Percentiles rank a stretch among this genome's conserved stretches.
Evolutionary conservation across 2,329 filamentous ascomycete genomes (phyloP).

Genomic region (Pyricularia pennisetigena): DNA sequence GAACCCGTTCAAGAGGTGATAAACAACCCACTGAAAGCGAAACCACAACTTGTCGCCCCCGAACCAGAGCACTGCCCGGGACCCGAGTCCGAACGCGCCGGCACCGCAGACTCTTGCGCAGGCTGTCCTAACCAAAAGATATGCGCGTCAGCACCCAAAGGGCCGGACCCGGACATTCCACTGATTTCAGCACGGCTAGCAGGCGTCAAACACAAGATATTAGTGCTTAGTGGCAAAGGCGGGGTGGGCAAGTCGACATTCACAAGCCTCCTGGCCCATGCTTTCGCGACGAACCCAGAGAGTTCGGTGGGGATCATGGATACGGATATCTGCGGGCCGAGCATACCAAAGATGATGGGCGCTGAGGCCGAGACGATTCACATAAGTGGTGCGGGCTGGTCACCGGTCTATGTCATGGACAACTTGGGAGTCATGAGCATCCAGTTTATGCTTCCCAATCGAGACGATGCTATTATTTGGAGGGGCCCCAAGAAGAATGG

Average conservation of each 20-base stretch:
- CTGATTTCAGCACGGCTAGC: constrained; percentile 76
- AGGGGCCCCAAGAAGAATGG: constrained; percentile 97
- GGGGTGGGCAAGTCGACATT: constrained; percentile 97
- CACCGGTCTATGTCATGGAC: constrained; percentile 89
- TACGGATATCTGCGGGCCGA: constrained; percentile 93
- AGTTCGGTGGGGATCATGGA: constrained; percentile 91
- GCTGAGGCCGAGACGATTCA: constrained; percentile 92
- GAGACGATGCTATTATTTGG: constrained; percentile 96
- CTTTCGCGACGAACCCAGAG: constrained; percentile 72
- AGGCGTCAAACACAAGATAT: constrained; percentile 80
- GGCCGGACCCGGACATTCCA: constrained; percentile 88
- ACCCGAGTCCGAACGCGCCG: constrained; percentile 65
- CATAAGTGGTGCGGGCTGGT: constrained; percentile 80
- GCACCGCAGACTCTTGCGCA: constrained; percentile 72
- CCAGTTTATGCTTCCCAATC: constrained; percentile 92
- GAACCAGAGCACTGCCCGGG: constrained; percentile 97
- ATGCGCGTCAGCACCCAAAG: constrained; percentile 88
- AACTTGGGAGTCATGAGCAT: constrained; percentile 96
- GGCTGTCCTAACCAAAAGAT: constrained; percentile 95
- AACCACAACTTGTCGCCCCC: constrained; percentile 81
- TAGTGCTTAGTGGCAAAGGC: constrained; percentile 89
- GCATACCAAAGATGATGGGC: constrained; percentile 98
- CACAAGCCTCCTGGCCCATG: constrained; percentile 77
- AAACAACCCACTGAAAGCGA: constrained; percentile 63
- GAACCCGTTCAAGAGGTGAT: constrained; percentile 59